A percentile compares a stretch with the other conserved stretches of the same genome.
These are phyloP conservation scores for Starmerella stigmatis DNA, from an alignment of 805 yeast genomes.

Conservation along the genomic window DNA sequence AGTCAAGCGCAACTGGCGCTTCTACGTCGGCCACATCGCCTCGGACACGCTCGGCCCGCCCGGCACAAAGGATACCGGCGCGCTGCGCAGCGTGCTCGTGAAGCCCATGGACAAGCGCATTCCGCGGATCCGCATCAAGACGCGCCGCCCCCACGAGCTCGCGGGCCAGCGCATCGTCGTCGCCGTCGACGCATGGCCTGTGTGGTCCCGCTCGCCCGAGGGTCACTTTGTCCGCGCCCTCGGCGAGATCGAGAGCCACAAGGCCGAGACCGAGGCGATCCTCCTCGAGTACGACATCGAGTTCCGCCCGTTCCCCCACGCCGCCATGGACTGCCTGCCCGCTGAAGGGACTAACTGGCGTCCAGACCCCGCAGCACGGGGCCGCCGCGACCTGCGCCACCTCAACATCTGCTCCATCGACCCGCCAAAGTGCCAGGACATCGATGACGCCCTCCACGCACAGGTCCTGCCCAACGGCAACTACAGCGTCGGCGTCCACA, in stretches of 20 bases:
- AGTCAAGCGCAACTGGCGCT: conserved; percentile 85
- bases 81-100: conserved; percentile 71
- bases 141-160: conserved; percentile 74
- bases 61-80: conserved; percentile 40
- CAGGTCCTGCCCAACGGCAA: conserved; percentile 76
- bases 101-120: conserved; percentile 78
- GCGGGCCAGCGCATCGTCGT: conserved; percentile 85
- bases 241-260: conserved; percentile 83
- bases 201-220: conserved; percentile 71
- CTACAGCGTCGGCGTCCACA: conserved; percentile 95
- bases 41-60: conserved; percentile 35
- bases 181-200: conserved; percentile 88
- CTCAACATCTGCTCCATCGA: conserved; percentile 88
- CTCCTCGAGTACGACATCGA: conserved; percentile 92
- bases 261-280: conserved; percentile 93
- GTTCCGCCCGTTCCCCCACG: conserved; percentile 86
- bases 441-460: conserved; percentile 96
- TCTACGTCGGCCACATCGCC: conserved; percentile 79
- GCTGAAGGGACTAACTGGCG: conserved; percentile 87
- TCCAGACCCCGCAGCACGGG: conserved; percentile 39
- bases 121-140: conserved; percentile 77
- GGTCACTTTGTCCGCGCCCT: conserved; percentile 88
- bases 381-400: conserved; percentile 78
- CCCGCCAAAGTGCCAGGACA: conserved; percentile 97
- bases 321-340: conserved; percentile 87